These are phyloP conservation scores for Starmerella floricola DNA, from an alignment of 805 yeast species.

Conservation along the genomic window DNA sequence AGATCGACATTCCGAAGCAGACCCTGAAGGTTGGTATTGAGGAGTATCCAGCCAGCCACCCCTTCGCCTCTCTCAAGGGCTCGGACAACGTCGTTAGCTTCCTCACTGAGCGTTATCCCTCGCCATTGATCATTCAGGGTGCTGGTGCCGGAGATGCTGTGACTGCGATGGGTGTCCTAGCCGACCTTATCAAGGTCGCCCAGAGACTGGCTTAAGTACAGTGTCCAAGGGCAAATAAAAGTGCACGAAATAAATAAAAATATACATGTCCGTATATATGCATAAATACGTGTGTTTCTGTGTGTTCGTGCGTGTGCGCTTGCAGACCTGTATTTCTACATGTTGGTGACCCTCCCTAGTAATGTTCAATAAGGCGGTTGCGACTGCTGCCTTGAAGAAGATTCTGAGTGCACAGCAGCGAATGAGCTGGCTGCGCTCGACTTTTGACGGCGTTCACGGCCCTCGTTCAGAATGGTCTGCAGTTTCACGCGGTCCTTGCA, in stretches of 20 bases:
- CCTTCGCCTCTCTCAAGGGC: constrained; percentile 90
- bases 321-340: too few relatives aligned
- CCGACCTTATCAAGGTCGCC: constrained; percentile 84
- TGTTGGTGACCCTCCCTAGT: too few relatives aligned
- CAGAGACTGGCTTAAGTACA: constrained; percentile 31
- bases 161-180: constrained; percentile 82
- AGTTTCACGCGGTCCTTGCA: constrained; percentile 8
- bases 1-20: constrained; percentile 54
- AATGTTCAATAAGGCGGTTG: too few relatives aligned
- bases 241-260: not conserved
- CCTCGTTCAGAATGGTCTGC: constrained; percentile 10
- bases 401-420: too few relatives aligned
- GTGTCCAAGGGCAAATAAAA: too few relatives aligned
- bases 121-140: constrained; percentile 93
- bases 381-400: too few relatives aligned
- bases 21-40: constrained; percentile 66
- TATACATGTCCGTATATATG: too few relatives aligned
- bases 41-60: constrained; percentile 78
- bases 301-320: too few relatives aligned
- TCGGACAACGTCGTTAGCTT: constrained; percentile 92
- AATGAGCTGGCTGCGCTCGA: too few relatives aligned
- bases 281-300: too few relatives aligned
- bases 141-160: constrained; percentile 81
- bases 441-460: constrained; percentile 2
- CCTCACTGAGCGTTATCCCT: constrained; percentile 79